Percentiles rank a stretch among this genome's conserved stretches.
Evolutionary conservation across 83 land plant genomes (phyloP).

Genomic region (Picea engelmannii): DNA sequence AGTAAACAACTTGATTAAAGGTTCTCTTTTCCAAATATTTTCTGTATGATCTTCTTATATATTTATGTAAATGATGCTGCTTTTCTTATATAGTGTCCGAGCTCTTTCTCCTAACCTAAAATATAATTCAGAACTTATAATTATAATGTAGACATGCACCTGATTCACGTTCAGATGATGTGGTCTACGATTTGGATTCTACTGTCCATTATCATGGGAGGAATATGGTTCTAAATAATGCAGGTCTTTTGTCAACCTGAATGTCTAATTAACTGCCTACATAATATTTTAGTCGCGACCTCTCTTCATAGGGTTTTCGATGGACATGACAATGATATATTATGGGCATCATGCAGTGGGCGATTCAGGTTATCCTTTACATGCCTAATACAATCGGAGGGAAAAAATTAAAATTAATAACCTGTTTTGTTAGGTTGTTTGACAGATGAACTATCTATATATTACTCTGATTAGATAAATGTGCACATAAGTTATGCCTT

Average conservation of each 20-base stretch:
- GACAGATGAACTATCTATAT: neutral
- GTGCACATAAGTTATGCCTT: neutral
- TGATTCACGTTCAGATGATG: neutral
- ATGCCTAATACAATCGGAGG: too few species aligned
- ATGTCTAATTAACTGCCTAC: neutral
- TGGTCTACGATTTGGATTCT: neutral
- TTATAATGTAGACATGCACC: neutral
- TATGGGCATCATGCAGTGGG: neutral
- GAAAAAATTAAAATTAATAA: too few species aligned
- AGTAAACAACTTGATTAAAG: too few species aligned
- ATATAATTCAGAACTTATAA: neutral
- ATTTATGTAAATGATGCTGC: neutral
- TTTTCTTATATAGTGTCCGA: neutral
- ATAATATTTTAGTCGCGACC: neutral
- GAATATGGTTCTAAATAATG: neutral
- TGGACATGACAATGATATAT: neutral
- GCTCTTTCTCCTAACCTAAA: too few species aligned
- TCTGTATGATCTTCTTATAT: conserved; percentile 46
- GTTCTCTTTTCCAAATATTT: too few species aligned
- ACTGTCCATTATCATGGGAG: neutral
- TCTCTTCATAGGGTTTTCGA: neutral
- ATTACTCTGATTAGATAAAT: neutral
- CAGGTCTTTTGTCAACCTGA: neutral
- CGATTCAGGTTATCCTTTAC: too few species aligned
- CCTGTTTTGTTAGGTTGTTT: neutral